Base-by-base conservation (phyloP, 768 basidiomycete genomes). In the Boletus rubescentipes region DNA sequence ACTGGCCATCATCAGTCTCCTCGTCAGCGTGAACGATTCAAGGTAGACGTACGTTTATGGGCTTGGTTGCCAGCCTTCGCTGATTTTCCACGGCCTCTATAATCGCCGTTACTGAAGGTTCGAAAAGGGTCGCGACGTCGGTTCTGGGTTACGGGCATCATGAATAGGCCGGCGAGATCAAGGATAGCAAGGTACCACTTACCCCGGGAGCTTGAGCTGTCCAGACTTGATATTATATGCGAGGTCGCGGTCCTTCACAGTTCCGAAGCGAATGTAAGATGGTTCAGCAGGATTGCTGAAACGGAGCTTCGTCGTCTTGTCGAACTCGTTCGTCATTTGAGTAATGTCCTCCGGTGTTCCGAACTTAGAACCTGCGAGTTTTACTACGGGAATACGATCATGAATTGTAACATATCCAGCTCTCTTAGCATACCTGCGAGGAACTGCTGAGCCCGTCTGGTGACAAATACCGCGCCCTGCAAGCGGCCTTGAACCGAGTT, bases 381-480 rank as follows among this genome's bases (percentile, higher is more conserved):
- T 73, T 23, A 54, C 79, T 82, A 29, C 36, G 32, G n/a, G 7
- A 15, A 42, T n/a, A 29, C 42, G 34, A 46, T 47, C 23, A 52
- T 49, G 45, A 46, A 31, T 30, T 32, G 12, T 7, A 34, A 23
- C 20, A 21, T 32, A 38, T 15, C 9, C 4, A 7, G 2, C 12
- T 26, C 14, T 18, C 20, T 9, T n/a, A 2, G 15, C 55, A 55
- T 58, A 80, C 80, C 60, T 52, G 68, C 53, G 3, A 83, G 67
- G 62, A 73, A 73, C 21, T 64, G 49, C 2, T 64, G 62, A 15
- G 80, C 80, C 21, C 75, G 73, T 34, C 71, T 72, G 23, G 71
- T 80, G 29, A 83, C 77, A 52, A 79, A 82, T 4, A 80, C 71
- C 0, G 81, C 80, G 20, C 81, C 81, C 52, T 76, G 70, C 43